phyloP scores from a whole-genome alignment of 2,329 filamentous ascomycete species.

The Trichoderma simmonsii region DNA sequence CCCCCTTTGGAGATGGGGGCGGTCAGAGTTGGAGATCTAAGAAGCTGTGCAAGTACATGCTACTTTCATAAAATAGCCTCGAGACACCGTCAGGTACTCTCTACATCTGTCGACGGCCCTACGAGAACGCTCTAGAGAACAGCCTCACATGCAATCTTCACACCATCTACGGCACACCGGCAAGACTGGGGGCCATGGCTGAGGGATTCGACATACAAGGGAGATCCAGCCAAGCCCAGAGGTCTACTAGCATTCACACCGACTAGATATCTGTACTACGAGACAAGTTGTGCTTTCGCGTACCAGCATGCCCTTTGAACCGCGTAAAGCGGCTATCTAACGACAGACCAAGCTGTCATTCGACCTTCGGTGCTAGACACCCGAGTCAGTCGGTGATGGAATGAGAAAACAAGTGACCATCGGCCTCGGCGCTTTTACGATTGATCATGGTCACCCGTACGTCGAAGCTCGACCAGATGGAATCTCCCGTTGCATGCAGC shows the following conservation, averaged over 20 bases:
- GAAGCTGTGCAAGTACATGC: not conserved
- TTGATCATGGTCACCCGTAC: not conserved
- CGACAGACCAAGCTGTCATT: not conserved
- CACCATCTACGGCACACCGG: slow-evolving; percentile 19
- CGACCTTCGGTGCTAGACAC: not conserved
- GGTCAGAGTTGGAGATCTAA: not conserved
- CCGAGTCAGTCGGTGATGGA: not conserved
- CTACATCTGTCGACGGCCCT: not conserved
- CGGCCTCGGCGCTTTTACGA: not conserved
- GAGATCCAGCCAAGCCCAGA: not conserved
- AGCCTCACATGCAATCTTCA: not conserved
- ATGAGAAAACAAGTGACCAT: not conserved
- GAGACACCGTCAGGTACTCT: not conserved
- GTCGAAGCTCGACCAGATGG: not conserved
- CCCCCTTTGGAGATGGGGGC: not conserved
- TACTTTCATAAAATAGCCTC: not conserved
- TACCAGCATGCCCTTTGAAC: not conserved
- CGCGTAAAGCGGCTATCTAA: not conserved
- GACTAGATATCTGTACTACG: not conserved
- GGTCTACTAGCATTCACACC: not conserved
- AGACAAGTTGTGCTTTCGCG: not conserved
- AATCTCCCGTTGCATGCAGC: slow-evolving; percentile 8
- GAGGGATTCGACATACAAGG: not conserved
- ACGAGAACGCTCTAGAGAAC: not conserved
- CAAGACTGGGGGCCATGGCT: slow-evolving; percentile 13